These are phyloP conservation scores for Crinitomyces ghanaensis DNA, from an alignment of 805 yeast genomes.

Conservation along the genomic window DNA sequence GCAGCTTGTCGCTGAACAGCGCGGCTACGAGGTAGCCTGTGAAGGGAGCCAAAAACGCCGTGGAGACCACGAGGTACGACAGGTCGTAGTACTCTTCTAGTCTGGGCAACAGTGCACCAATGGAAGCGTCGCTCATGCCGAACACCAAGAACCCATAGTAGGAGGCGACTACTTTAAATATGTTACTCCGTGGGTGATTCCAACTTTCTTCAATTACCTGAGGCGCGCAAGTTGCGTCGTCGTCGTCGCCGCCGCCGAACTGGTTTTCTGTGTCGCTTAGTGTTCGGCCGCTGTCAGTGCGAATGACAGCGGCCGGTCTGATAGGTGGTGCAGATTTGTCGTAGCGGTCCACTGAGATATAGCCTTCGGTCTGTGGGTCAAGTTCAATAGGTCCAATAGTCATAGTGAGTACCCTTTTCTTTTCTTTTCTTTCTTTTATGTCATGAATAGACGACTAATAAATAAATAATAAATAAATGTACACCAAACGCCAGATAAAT, in stretches of 20 bases:
- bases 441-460: too few relatives aligned
- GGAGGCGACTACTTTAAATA: slow-evolving; percentile 7
- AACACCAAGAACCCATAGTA: slow-evolving; percentile 30
- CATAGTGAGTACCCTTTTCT: too few relatives aligned
- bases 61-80: slow-evolving; percentile 37
- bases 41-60: slow-evolving; percentile 41
- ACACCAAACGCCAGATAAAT: too few relatives aligned
- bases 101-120: slow-evolving; percentile 48
- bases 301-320: too few relatives aligned
- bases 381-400: too few relatives aligned
- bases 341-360: too few relatives aligned
- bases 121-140: slow-evolving; percentile 50
- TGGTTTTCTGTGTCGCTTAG: too few relatives aligned
- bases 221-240: not conserved
- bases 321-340: too few relatives aligned
- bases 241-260: not conserved
- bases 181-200: slow-evolving; percentile 12
- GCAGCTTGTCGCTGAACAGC: slow-evolving; percentile 33
- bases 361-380: too few relatives aligned
- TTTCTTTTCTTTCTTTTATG: too few relatives aligned
- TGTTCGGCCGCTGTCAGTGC: too few relatives aligned
- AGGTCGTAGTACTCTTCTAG: slow-evolving; percentile 37
- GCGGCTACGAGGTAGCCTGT: slow-evolving; percentile 48
- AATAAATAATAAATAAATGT: too few relatives aligned
- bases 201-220: slow-evolving; percentile 8